Evolutionary conservation across 2,329 filamentous ascomycete genomes (phyloP), one percentile per base, ranked within the genome.

Genomic region (Ascochyta clinopodiicola): DNA sequence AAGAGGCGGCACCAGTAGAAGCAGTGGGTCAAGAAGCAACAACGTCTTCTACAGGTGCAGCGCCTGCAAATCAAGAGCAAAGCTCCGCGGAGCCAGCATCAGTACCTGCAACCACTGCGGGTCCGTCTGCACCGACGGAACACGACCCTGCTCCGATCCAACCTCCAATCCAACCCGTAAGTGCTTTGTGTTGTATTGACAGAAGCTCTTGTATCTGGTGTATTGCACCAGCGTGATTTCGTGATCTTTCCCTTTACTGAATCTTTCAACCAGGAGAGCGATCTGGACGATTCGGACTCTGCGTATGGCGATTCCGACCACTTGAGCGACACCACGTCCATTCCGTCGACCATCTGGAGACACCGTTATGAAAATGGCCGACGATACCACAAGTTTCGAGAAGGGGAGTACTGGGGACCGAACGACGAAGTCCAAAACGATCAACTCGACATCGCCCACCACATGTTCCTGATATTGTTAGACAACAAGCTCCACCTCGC

Each of bases 351-450:
- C 31, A 73, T 74, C 44, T 63, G 64, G 59, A 61, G 54, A 25
- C 65, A 72, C 44, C 68, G 69, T 35, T 71, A 65, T 22, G 68
- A 69, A 34, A 69, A 74, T 61, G 71, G 71, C 12, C 70, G 71
- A 4, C 61, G 70, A 4, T 74, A 74, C 55, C 68, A 73, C 54
- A 67, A 67, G 36, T 72, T 66, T 35, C 62, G 66, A 9, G 67
- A 72, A 38, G 69, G 68, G 44, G 68, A 68, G 35, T 72, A 72
- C 58, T 67, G 69, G 60, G 68, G 66, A 4, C 70, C 69, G 10
- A 71, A 71, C 42, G 70, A 72, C 36, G 69, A 72, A 22, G 29
- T 62, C 7, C 65, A 69, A 44, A 67, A 66, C 17, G 65, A 69
- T 44, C 67, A 68, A 37, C 64, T 68, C 25, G 67, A 69, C 56